Evolutionary conservation across 805 yeast genomes (phyloP), one percentile per base, ranked within the genome.

Genomic region (Teunomyces kruisii): DNA sequence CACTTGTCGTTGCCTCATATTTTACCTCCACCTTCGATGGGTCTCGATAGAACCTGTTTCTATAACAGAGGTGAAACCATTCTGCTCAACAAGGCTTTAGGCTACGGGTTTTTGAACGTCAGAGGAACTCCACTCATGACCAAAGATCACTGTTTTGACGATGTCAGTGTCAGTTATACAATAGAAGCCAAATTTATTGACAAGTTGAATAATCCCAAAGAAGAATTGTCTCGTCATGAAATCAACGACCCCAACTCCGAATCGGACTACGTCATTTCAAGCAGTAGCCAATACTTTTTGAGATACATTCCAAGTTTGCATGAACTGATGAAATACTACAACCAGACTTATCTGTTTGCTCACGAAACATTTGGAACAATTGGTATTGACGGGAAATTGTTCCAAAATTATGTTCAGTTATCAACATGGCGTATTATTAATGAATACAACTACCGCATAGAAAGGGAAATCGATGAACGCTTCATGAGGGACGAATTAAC

Each of bases 171-270:
- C 12, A 64, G 75, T 24, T 81, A 81, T 54, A 67, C 78, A 2
- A 67, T 82, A 14, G 81, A 76, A 47, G 80, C 81, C n/a, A 74
- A 75, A 44, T 64, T 80, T 37, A 76, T 81, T 22, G 85, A 82
- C 41, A 67, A 70, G 45, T 35, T 61, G 29, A 59, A 65, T 43
- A 63, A 64, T 22, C 65, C 61, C 39, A 45, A 58, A 32, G 56
- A 51, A 17, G 58, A 68, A 1, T 48, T 70, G 1, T 59, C 63
- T 12, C 64, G 67, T 9, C 53, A 59, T 39, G 74, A 70, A 39
- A 66, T 72, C 46, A 70, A 72, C 47, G 68, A 66, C 37, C 64
- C 72, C 5, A 54, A 59, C 36, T 51, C 61, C 9, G 62, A 61
- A 32, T 52, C 59, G 26, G 62, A 68, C 42, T 72, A 69, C 48